Evolutionary conservation across 345 rosid species (phyloP), one percentile per base, ranked within the genome.

Genomic region (Bruguiera sexangula): DNA sequence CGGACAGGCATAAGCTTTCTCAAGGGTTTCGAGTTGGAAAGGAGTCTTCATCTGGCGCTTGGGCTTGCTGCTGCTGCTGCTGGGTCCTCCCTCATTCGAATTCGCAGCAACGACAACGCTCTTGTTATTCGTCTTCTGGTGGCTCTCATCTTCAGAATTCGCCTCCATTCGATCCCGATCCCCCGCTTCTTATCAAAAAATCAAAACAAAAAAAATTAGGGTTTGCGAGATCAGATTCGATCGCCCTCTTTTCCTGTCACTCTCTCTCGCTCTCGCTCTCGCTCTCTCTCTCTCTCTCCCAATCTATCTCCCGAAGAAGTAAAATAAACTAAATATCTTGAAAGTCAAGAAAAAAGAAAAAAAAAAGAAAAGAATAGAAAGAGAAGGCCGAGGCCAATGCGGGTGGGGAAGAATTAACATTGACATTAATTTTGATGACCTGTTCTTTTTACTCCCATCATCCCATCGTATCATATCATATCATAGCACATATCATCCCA

Each of bases 1-100:
- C 82, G 63, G 26, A 86, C 90, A 65, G 37, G 97, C 81, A 85
- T 86, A 96, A 60, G 96, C 93, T 73, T 84, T 89, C 86, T 96
- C 98, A 0, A 96, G 84, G 65, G 85, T 81, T 71, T 92, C 90
- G 31, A 96, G 97, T 79, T 96, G 98, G 74, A 75, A 90, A 13
- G 98, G 98, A 70, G 98, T 96, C 78, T 96, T 96, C 99, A 96
- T 96, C 95, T 90, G 97, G 18, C 99, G 94, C 79, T 92, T 96
- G 53, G 98, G 94, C 87, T 85, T 96, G 66, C 74, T 63, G 37
- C 48, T 78, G 43, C 43, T 8, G 48, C 48, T 10, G 48, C 16
- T 10, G 50, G 50, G 13, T 39, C 50, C 50, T 54, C 85, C 93
- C 21, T 78, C 89, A 62, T 76, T 81, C 69, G 86, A 81, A 74